These are phyloP conservation scores for Aspergillus vadensis DNA, from an alignment of 2,329 filamentous ascomycete genomes.

Conservation along the genomic window DNA sequence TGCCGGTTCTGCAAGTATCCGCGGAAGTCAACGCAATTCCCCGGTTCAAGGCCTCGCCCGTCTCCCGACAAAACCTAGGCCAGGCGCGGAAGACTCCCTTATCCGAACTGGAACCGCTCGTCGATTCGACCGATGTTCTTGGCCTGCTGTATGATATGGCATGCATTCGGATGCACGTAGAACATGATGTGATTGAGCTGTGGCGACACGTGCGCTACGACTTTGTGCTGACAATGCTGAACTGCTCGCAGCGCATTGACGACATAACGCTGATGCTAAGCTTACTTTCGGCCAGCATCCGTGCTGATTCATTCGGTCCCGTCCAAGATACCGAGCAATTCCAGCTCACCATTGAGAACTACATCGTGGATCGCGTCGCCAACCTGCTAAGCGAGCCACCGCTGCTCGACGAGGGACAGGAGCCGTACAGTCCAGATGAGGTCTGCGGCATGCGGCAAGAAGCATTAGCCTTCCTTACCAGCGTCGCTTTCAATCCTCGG, in stretches of 20 bases:
- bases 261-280: slow-evolving; percentile 59
- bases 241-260: slow-evolving; percentile 57
- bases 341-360: slow-evolving; percentile 46
- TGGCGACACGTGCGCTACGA: slow-evolving; percentile 60
- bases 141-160: slow-evolving; percentile 57
- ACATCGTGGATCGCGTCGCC: slow-evolving; percentile 59
- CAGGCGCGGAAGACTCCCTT: slow-evolving; percentile 44
- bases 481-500: slow-evolving; percentile 46
- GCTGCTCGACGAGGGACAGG: slow-evolving; percentile 46
- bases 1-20: slow-evolving; percentile 45
- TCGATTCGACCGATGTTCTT: slow-evolving; percentile 58
- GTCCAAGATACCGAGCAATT: slow-evolving; percentile 46
- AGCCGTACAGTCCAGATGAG: slow-evolving; percentile 41
- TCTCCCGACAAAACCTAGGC: slow-evolving; percentile 43
- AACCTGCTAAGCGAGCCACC: slow-evolving; percentile 59
- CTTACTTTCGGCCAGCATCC: slow-evolving; percentile 58
- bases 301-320: slow-evolving; percentile 56
- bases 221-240: slow-evolving; percentile 61
- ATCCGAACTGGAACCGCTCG: slow-evolving; percentile 48
- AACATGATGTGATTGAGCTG: slow-evolving; percentile 49
- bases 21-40: slow-evolving; percentile 60
- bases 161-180: slow-evolving; percentile 48
- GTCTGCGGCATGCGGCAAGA: slow-evolving; percentile 48
- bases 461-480: slow-evolving; percentile 47
- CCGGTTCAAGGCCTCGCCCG: slow-evolving; percentile 49